Evolutionary conservation across 495 filamentous ascomycete species (phyloP).

Genomic region (Penicillium cataractarum): DNA sequence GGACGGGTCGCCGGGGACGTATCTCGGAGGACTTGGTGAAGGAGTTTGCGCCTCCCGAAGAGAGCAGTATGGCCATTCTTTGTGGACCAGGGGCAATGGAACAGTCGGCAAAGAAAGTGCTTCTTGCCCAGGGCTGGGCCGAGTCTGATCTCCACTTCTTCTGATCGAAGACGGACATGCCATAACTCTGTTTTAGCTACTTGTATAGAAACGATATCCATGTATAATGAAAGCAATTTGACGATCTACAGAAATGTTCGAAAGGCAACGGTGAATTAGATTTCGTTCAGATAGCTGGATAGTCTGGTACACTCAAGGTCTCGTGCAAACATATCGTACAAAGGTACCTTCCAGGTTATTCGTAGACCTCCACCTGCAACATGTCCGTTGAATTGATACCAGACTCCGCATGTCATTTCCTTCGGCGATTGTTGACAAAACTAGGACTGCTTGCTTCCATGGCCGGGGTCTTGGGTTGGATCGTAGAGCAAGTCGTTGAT

Average conservation of each 20-base stretch:
- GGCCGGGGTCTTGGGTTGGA: no score
- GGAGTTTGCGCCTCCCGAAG: conserved; percentile 56
- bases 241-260: neutral
- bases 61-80: conserved; percentile 71
- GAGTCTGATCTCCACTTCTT: conserved; percentile 88
- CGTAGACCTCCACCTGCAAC: no score
- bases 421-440: no score
- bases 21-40: conserved; percentile 65
- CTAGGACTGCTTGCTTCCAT: no score
- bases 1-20: conserved; percentile 73
- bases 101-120: conserved; percentile 61
- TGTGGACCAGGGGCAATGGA: conserved; percentile 86
- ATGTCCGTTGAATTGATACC: no score
- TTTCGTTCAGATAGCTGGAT: neutral
- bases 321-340: no score
- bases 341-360: no score
- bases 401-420: no score
- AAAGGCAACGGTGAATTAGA: neutral
- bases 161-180: conserved; percentile 36
- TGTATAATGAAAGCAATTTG: neutral
- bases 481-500: no score
- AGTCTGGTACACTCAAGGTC: no score
- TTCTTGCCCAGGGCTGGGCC: conserved; percentile 73
- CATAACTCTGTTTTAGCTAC: neutral
- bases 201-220: conserved; percentile 1